Base-by-base conservation (phyloP, 306 rosid species). In the Myrica gale region DNA sequence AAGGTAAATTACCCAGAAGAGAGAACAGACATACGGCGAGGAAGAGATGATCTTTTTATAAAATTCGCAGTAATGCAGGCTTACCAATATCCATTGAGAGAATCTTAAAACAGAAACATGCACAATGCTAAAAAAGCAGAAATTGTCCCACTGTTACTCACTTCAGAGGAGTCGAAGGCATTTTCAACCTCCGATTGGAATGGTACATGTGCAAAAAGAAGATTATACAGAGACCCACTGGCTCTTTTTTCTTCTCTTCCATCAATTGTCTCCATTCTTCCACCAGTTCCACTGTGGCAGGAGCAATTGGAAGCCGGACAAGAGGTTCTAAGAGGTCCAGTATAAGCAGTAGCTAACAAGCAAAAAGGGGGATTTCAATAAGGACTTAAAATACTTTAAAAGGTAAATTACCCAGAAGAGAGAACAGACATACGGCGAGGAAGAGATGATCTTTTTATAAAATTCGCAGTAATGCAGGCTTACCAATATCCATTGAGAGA, bases 181-280 rank as follows among this genome's bases (percentile, higher is more conserved):
- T 70, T 79, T 41, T 90, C 76, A 73, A 90, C 88, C 85, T 92
- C 96, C 23, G n/a, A 1, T 62, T 50, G 83, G 57, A 92, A 85
- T 20, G 93, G 96, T 76, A 82, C 88, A 44, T 78, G 51, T 3
- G 83, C 84, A 65, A 91, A 87, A 12, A 81, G 81, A 20, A 58
- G 71, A 60, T 80, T 76, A 71, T 17, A 19, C 62, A 58, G 56
- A 68, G 69, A 37, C 41, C 66, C 82, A 51, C 51, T 69, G 23
- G 67, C 57, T 81, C 39, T 56, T 23, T 15, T 52, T 5, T 73
- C 83, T 32, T 82, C 88, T 50, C 63, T 55, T 20, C 68, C 77
- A 19, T 69, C n/a, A 10, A 48, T 65, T 20, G 55, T 2, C 70
- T 68, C 80, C 20, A 32, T 39, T 6, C 69, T 69, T 46, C 47